Evolutionary conservation across 192 early-diverging fungal species (phyloP).

Genomic region (Coemansia sp.): DNA sequence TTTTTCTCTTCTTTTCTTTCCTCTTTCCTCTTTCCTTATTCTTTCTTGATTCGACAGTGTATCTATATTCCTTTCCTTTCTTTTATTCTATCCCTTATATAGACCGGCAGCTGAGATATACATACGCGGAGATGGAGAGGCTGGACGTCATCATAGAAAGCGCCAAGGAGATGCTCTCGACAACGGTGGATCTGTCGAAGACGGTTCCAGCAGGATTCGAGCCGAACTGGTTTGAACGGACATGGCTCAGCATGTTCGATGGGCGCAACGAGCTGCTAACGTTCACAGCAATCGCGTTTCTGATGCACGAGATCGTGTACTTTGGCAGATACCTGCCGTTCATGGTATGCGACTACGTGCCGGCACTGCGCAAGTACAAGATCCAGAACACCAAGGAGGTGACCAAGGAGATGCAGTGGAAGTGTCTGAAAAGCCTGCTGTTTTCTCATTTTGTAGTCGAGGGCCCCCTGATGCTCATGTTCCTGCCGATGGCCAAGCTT

Average conservation of each 20-base stretch:
- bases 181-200: constrained; percentile 33
- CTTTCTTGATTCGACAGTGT: background rate
- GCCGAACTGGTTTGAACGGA: constrained; percentile 55
- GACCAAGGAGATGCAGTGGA: constrained; percentile 68
- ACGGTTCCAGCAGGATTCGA: constrained; percentile 39
- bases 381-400: constrained; percentile 77
- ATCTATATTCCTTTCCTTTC: constrained; percentile 11
- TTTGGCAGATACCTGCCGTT: constrained; percentile 93
- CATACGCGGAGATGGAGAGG: constrained; percentile 12
- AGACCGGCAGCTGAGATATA: background rate
- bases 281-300: constrained; percentile 73
- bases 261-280: constrained; percentile 71
- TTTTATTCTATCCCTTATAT: background rate
- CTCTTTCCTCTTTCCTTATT: background rate
- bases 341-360: constrained; percentile 81
- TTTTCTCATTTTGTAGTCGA: constrained; percentile 79
- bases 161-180: constrained; percentile 38
- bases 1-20: background rate
- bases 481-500: constrained; percentile 79
- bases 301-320: constrained; percentile 90
- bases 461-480: constrained; percentile 85
- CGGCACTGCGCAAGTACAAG: constrained; percentile 84
- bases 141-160: constrained; percentile 23
- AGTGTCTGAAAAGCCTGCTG: constrained; percentile 71
- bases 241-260: constrained; percentile 67